Base-by-base conservation (phyloP, 1,284 basidiomycete genomes). In the Ganoderma multipileum region DNA sequence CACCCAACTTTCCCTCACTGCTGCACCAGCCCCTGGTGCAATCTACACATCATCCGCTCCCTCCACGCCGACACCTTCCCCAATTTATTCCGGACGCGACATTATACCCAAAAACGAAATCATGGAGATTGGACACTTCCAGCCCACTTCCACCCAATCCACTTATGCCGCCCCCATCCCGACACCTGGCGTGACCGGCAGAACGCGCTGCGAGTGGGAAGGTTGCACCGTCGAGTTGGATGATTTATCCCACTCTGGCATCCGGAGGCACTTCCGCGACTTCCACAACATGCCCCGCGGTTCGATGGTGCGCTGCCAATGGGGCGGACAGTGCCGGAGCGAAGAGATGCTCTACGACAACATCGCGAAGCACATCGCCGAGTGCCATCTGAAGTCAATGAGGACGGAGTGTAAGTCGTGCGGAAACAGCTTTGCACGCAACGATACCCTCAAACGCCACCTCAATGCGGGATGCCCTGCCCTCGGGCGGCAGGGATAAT, bases 351-450 rank as follows among this genome's bases (percentile, higher is more conserved):
- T 71, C 33, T 71, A 67, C 64, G 71, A 72, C 42, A 72, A 72
- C 66, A 63, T 72, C n/a, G 61, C 69, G 33, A 73, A 73, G 63
- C 72, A 73, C 57, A 68, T 73, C 63, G 69, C 72, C 16, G 70
- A 71, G 36, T 68, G 64, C 36, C 72, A 73, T 41, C 41, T 69
- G 38, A 69, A 68, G 65, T 41, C 68, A 11, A 73, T 73, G 72
- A 54, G 33, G 28, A 23, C 61, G 44, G 16, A 14, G 4, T 73
- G 72, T 54, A 3, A n/a, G 16, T 14, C 33, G 20, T 73, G 72
- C 59, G 55, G 63, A 7, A 64, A 54, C 36, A 36, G 16, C 3
- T 71, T 73, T 38, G 68, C 72, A 3, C 72, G 72, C 50, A 62
- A 66, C 52, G 72, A 73, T 28, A 67, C 70, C 9, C 66, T 73